Base-by-base conservation (phyloP, 164 flowering plant species). In the Vitis labrusca region DNA sequence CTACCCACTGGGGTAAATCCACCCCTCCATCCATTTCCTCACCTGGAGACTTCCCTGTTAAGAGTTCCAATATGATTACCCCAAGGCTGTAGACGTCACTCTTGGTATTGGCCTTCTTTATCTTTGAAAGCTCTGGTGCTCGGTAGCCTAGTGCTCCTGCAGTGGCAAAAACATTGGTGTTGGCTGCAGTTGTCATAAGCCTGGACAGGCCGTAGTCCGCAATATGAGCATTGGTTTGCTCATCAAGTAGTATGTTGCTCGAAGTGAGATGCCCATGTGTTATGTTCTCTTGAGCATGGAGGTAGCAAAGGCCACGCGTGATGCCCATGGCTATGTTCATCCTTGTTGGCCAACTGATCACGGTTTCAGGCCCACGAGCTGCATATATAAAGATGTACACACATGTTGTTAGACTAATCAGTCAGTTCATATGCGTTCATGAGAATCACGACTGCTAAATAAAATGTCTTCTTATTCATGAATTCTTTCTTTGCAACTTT, bases 1-100 rank as follows among this genome's bases (percentile, higher is more conserved):
- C 92, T 23, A 93, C 99, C 98, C 99, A 96, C 66, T 91, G 97
- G 1, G 99, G 99, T 83, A 96, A 81, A 66, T 90, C 98, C 67
- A 79, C 71, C 7, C 94, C 98, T 5, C 94, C 98, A 51, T 87
- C 83, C 76, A 78, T 81, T n/a, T 86, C 78, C 66, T 96, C 97
- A 1, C 90, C 84, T 0, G 99, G 98, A 0, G 97, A 88, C 66
- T 92, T 96, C 37, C 99, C 99, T 7, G 99, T 96, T 37, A 96
- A 67, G 50, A 96, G 97, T 76, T 96, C 97, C 76, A 96, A 70
- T 15, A 96, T 81, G 71, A 93, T 84, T 51, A 96, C 97, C 10
- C 99, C 99, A n/a, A 96, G 86, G 80, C 99, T 93, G 82, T 88
- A 96, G 1, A 96, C 83, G 71, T 96, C 99, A 5, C 90, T 85